Conservation (phyloP, 805 yeast species). For the Blastobotrys americana region DNA sequence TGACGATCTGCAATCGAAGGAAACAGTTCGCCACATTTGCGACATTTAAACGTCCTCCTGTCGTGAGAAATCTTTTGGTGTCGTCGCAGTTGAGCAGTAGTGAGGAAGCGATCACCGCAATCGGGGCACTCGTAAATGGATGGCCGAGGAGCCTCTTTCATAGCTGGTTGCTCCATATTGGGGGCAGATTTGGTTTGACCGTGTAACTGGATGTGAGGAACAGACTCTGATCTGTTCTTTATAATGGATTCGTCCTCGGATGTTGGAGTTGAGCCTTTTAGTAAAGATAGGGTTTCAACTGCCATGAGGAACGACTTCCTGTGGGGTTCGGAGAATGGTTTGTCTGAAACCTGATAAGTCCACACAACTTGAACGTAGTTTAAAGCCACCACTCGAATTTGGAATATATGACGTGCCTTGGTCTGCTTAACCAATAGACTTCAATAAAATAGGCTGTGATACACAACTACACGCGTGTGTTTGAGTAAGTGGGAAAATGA, state of each 20-base stretch:
- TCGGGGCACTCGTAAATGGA: slow-evolving; percentile 15
- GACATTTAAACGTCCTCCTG: slow-evolving; percentile 19
- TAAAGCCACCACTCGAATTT: too few relatives aligned
- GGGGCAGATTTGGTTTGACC: background rate
- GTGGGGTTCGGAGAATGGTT: too few relatives aligned
- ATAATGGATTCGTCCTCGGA: background rate
- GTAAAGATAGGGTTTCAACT: background rate
- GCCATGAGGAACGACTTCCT: too few relatives aligned
- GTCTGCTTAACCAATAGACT: too few relatives aligned
- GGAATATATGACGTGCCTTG: too few relatives aligned
- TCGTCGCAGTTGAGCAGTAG: slow-evolving; percentile 18
- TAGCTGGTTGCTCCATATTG: background rate
- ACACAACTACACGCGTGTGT: too few relatives aligned
- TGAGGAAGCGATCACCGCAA: slow-evolving; percentile 16
- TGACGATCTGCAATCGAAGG: slow-evolving; percentile 23
- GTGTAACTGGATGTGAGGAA: background rate
- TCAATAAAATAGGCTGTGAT: too few relatives aligned
- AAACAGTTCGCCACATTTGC: slow-evolving; percentile 23
- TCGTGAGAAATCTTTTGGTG: slow-evolving; percentile 20
- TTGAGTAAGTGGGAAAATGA: too few relatives aligned
- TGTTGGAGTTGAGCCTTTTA: background rate
- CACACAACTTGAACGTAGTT: too few relatives aligned
- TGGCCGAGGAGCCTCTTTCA: background rate
- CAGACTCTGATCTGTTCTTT: background rate
- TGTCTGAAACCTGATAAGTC: too few relatives aligned